These are phyloP conservation scores for Picochlorum sp. DNA, from an alignment of 139 green algal genomes.

Conservation along the genomic window DNA sequence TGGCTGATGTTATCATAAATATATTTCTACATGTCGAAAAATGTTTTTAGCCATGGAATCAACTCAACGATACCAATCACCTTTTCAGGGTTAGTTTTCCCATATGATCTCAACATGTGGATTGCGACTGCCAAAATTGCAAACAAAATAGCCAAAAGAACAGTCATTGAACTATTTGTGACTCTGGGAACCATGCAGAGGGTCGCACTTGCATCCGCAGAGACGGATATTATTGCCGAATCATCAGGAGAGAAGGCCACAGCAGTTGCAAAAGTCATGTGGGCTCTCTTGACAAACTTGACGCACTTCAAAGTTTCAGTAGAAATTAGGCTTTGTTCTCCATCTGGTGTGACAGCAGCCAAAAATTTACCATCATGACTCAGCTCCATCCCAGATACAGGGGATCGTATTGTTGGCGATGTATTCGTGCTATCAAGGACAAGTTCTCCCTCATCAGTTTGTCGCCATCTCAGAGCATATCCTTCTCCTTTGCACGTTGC, in stretches of 20 bases:
- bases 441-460: conserved; percentile 20
- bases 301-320: conserved; percentile 9
- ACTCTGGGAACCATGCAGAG: too few relatives aligned
- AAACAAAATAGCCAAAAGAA: too few relatives aligned
- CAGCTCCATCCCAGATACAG: conserved; percentile 26
- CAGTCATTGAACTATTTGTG: too few relatives aligned
- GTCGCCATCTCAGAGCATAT: conserved; percentile 18
- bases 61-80: too few relatives aligned
- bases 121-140: too few relatives aligned
- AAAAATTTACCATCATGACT: conserved; percentile 9
- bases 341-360: conserved; percentile 20
- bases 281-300: conserved; percentile 12
- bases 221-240: conserved; percentile 5
- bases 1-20: too few relatives aligned
- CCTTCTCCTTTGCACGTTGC: conserved; percentile 15
- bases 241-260: conserved; percentile 26
- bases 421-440: background rate
- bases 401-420: conserved; percentile 6
- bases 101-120: too few relatives aligned
- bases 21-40: too few relatives aligned
- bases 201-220: conserved; percentile 15
- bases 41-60: too few relatives aligned
- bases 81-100: too few relatives aligned
- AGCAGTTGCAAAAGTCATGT: conserved; percentile 48
- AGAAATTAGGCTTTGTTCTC: conserved; percentile 16